Evolutionary conservation across 2,329 filamentous ascomycete genomes (phyloP).

Genomic region (Claviceps capensis): DNA sequence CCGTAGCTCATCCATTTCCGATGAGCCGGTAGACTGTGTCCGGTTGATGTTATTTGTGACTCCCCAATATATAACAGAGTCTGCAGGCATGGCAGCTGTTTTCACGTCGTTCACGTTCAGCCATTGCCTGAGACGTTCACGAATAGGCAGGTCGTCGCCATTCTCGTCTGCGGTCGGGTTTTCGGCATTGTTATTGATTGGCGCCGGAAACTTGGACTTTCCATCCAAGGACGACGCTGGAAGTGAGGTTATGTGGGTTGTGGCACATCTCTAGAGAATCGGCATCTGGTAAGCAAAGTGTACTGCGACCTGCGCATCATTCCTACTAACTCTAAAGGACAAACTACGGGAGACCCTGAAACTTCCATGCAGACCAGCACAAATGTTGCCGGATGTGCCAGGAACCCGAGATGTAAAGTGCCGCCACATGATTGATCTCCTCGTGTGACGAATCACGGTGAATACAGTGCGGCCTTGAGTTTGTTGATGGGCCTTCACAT

Average conservation of each 20-base stretch:
- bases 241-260: constrained; percentile 1
- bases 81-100: constrained; percentile 11
- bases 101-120: constrained; percentile 20
- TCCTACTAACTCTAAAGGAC: constrained; percentile 1
- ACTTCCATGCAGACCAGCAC: background rate
- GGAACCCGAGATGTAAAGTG: constrained; percentile 14
- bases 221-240: background rate
- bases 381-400: background rate
- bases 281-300: constrained; percentile 1
- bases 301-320: constrained; percentile 1
- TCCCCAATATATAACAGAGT: constrained; percentile 13
- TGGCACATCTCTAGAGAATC: constrained; percentile 8
- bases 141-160: constrained; percentile 17
- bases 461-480: background rate
- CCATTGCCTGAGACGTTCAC: constrained; percentile 29
- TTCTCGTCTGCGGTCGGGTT: background rate
- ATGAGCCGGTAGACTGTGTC: constrained; percentile 20
- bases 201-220: background rate
- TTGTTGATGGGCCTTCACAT: background rate
- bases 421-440: constrained; percentile 20
- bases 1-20: constrained; percentile 18
- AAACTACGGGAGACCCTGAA: background rate
- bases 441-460: constrained; percentile 18
- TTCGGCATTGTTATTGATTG: background rate
- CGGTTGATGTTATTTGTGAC: constrained; percentile 20